A percentile compares a stretch with the other conserved stretches of the same genome.
phyloP scores from a whole-genome alignment of 148 eudicot genomes.

The Rhododendron kiyosumense region DNA sequence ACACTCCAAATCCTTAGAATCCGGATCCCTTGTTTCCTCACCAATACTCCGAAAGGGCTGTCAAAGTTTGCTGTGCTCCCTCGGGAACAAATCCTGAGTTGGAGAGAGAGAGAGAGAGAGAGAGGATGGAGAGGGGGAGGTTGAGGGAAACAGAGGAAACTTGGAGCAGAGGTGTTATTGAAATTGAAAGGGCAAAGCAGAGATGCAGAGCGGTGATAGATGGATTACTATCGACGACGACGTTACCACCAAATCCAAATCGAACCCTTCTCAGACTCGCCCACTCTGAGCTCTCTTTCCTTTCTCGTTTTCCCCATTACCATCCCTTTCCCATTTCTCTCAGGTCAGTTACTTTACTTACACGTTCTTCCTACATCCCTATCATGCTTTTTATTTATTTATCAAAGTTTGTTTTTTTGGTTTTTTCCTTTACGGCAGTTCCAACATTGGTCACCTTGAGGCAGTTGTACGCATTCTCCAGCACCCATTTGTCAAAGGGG shows the following conservation, averaged over 20 bases:
- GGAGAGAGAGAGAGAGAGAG: not conserved
- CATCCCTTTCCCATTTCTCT: constrained; percentile 18
- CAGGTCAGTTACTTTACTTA: constrained; percentile 21
- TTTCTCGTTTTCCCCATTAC: constrained; percentile 27
- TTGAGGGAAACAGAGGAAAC: not conserved
- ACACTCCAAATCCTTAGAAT: too few species aligned
- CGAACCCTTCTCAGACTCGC: constrained; percentile 52
- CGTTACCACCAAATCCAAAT: constrained; percentile 21
- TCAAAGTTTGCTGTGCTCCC: too few species aligned
- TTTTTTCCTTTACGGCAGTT: constrained; percentile 29
- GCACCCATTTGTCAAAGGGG: constrained; percentile 70
- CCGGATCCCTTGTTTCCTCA: too few species aligned
- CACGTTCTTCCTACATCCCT: too few species aligned
- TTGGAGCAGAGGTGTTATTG: not conserved
- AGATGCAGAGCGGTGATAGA: constrained; percentile 44
- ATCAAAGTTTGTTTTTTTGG: not conserved
- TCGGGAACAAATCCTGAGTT: too few species aligned
- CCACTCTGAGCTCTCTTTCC: constrained; percentile 69
- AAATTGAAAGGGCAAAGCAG: constrained; percentile 18
- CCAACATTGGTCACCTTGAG: constrained; percentile 84
- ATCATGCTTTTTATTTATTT: too few species aligned
- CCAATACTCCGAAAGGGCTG: too few species aligned
- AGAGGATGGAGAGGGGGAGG: not conserved
- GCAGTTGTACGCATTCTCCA: constrained; percentile 67
- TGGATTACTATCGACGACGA: constrained; percentile 19